Conservation (phyloP, 2,329 filamentous ascomycete species). For the Monilinia polystroma region DNA sequence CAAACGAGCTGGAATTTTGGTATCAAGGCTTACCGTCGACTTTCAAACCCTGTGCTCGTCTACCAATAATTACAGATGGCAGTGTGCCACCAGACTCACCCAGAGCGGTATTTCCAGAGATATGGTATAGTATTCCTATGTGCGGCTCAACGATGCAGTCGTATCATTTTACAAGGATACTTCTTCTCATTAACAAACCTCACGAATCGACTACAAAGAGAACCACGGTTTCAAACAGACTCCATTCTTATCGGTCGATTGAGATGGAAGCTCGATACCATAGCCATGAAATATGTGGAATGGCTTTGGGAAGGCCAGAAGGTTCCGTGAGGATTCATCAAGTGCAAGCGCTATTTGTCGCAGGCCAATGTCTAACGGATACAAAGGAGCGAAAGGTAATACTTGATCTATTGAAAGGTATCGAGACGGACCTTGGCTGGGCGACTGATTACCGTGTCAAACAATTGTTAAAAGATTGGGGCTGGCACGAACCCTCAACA, state of each 20-base stretch:
- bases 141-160: slow-evolving; percentile 65
- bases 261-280: slow-evolving; percentile 55
- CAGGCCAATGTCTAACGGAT: slow-evolving; percentile 58
- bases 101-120: slow-evolving; percentile 50
- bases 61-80: slow-evolving; percentile 41
- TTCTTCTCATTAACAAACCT: slow-evolving; percentile 60
- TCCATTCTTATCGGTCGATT: slow-evolving; percentile 57
- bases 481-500: slow-evolving; percentile 29
- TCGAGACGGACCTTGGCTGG: slow-evolving; percentile 64
- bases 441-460: slow-evolving; percentile 60
- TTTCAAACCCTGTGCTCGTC: slow-evolving; percentile 56
- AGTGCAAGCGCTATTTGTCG: slow-evolving; percentile 60
- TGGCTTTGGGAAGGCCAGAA: slow-evolving; percentile 56
- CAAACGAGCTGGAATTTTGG: slow-evolving; percentile 59
- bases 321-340: slow-evolving; percentile 57
- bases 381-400: slow-evolving; percentile 54
- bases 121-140: slow-evolving; percentile 63
- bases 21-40: slow-evolving; percentile 57
- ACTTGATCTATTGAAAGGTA: slow-evolving; percentile 54
- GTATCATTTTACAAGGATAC: slow-evolving; percentile 63
- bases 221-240: slow-evolving; percentile 52
- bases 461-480: slow-evolving; percentile 50
- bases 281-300: slow-evolving; percentile 61
- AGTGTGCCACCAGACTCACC: slow-evolving; percentile 31
- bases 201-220: slow-evolving; percentile 53